Conservation (phyloP, 2,329 filamentous ascomycete species). For the Chaetomium globosum region DNA sequence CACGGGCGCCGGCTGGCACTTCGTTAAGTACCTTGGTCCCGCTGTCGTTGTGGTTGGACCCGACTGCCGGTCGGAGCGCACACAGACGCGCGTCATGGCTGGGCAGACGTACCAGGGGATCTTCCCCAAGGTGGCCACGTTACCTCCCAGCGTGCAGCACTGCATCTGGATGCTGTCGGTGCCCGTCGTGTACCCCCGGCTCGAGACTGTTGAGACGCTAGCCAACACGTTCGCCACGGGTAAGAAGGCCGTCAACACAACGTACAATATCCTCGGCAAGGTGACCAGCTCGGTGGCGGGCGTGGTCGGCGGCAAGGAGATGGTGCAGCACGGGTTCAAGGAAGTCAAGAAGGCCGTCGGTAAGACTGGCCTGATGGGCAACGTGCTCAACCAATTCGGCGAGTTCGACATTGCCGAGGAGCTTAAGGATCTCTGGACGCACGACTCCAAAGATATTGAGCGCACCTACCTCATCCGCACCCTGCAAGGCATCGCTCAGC, state of each 20-base stretch:
- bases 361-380: constrained; percentile 93
- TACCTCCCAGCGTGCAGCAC: constrained; percentile 92
- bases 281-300: constrained; percentile 93
- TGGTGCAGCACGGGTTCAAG: constrained; percentile 89
- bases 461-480: constrained; percentile 95
- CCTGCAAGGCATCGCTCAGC: constrained; percentile 89
- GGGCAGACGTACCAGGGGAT: constrained; percentile 96
- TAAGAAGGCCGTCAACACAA: constrained; percentile 94
- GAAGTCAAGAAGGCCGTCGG: constrained; percentile 96
- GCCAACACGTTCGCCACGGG: constrained; percentile 90
- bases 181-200: constrained; percentile 83
- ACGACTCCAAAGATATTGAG: constrained; percentile 96
- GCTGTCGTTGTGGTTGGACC: constrained; percentile 86
- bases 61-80: constrained; percentile 90
- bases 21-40: constrained; percentile 93
- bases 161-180: constrained; percentile 96
- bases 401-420: constrained; percentile 95
- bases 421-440: constrained; percentile 95
- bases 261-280: constrained; percentile 94
- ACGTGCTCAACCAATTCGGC: constrained; percentile 92
- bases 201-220: constrained; percentile 89
- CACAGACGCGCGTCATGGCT: constrained; percentile 87
- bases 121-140: constrained; percentile 89
- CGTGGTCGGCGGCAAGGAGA: constrained; percentile 90
- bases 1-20: constrained; percentile 97